phyloP scores from a whole-genome alignment of 345 rosid genomes.

The Durio zibethinus region DNA sequence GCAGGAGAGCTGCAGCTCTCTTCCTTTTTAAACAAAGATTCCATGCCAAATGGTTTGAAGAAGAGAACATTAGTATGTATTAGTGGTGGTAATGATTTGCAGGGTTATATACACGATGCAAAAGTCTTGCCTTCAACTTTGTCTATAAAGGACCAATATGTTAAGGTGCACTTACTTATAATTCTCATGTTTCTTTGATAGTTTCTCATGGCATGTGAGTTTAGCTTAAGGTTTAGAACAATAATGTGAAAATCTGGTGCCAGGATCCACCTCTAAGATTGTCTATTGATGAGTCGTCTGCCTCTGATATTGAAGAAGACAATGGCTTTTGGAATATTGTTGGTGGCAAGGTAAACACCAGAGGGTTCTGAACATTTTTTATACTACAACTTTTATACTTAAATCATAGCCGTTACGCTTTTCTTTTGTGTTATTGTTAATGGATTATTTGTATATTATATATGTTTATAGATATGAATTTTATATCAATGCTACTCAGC shows the following conservation, averaged over 20 bases:
- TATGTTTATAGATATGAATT: not conserved
- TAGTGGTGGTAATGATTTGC: slow-evolving; percentile 45
- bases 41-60: slow-evolving; percentile 24
- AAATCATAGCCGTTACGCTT: not conserved
- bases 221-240: not conserved
- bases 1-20: slow-evolving; percentile 48
- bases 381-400: not conserved
- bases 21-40: slow-evolving; percentile 32
- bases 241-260: slow-evolving; percentile 22
- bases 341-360: slow-evolving; percentile 66
- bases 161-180: slow-evolving; percentile 34
- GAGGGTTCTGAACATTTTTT: not conserved
- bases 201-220: not conserved
- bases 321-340: slow-evolving; percentile 74
- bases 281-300: slow-evolving; percentile 53
- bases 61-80: slow-evolving; percentile 45
- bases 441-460: not conserved
- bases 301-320: slow-evolving; percentile 60
- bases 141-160: slow-evolving; percentile 41
- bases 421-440: not conserved
- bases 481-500: not conserved
- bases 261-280: slow-evolving; percentile 68
- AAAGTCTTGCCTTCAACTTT: slow-evolving; percentile 42
- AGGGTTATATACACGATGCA: slow-evolving; percentile 54
- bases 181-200: slow-evolving; percentile 9